Evolutionary conservation across 257 asterid species (phyloP), one percentile per base, ranked within the genome.

Genomic region (Prunella vulgaris): DNA sequence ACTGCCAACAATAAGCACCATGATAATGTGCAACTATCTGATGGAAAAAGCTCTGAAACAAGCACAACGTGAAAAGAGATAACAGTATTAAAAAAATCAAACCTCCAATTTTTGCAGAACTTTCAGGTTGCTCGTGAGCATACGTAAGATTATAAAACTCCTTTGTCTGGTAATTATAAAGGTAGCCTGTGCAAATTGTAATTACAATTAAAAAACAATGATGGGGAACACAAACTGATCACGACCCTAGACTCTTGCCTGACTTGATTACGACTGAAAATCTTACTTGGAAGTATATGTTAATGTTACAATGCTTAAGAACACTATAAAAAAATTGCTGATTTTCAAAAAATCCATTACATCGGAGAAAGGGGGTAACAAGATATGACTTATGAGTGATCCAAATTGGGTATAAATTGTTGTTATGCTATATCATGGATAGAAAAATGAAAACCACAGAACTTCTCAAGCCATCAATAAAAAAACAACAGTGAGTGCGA

Each of bases 101-200:
- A 94, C 99, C 99, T 91, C 99, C 97, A 64, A 94, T 84, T 72
- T 79, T 87, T 32, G 95, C 89, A 73, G 96, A 86, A 77, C 83
- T 89, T 85, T 87, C 96, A 25, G 99, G 99, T 80, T 91, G 97
- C 84, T 90, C 91, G 17, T 85, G 99, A 60, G 97, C 97, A 75
- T 86, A 87, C 51, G 99, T 94, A 71, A 94, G 96, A 84, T 94
- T 91, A 66, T 89, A 89, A 82, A 89, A 88, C 86, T 94, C 99
- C 80, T 86, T 89, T 15, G 99, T 94, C 76, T 94, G 99, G 77
- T 86, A 92, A 85, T 91, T 94, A 80, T 82, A 94, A 48, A 94
- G 96, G 82, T 94, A 87, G 74, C 99, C 99, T 94, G 93, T 86
- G 79, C 66, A 73, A 58, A 74, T 76, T 68, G 40, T 51, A 76